Evolutionary conservation across 2,329 filamentous ascomycete genomes (phyloP).

Genomic region (Blumeriella jaapii): DNA sequence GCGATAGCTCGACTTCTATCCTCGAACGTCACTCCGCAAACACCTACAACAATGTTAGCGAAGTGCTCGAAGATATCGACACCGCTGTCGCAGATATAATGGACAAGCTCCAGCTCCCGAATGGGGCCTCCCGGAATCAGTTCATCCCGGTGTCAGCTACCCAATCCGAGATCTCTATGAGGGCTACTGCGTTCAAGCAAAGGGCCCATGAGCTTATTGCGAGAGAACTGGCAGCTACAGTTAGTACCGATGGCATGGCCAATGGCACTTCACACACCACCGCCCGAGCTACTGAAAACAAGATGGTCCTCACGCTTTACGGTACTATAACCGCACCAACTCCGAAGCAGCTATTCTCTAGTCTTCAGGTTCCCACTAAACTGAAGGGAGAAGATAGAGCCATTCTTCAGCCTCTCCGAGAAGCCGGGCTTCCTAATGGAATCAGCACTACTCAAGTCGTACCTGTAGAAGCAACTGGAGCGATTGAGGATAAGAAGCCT

Average conservation of each 20-base stretch:
- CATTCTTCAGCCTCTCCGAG: constrained; percentile 39
- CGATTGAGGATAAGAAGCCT: constrained; percentile 38
- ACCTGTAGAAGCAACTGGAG: constrained; percentile 34
- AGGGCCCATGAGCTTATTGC: constrained; percentile 51
- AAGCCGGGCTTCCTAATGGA: constrained; percentile 60
- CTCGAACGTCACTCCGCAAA: constrained; percentile 28
- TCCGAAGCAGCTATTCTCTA: constrained; percentile 75
- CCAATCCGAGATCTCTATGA: constrained; percentile 20
- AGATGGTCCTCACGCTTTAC: constrained; percentile 61
- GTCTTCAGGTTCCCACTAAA: constrained; percentile 48
- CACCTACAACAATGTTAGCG: constrained; percentile 49
- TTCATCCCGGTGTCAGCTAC: constrained; percentile 14
- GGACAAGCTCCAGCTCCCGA: constrained; percentile 34
- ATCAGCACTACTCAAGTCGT: constrained; percentile 58
- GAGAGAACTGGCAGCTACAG: constrained; percentile 45
- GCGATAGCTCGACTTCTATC: constrained; percentile 32
- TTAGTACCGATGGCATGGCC: constrained; percentile 27
- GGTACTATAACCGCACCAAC: constrained; percentile 66
- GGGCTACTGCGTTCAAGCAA: constrained; percentile 40
- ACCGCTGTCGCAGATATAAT: constrained; percentile 37
- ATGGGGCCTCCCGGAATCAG: constrained; percentile 20
- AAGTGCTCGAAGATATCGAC: constrained; percentile 49
- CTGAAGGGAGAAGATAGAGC: constrained; percentile 26
- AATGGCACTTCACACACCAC: constrained; percentile 23
- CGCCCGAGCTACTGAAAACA: constrained; percentile 34